These are phyloP conservation scores for Camelina sativa DNA, from an alignment of 345 rosid genomes.

Conservation along the genomic window DNA sequence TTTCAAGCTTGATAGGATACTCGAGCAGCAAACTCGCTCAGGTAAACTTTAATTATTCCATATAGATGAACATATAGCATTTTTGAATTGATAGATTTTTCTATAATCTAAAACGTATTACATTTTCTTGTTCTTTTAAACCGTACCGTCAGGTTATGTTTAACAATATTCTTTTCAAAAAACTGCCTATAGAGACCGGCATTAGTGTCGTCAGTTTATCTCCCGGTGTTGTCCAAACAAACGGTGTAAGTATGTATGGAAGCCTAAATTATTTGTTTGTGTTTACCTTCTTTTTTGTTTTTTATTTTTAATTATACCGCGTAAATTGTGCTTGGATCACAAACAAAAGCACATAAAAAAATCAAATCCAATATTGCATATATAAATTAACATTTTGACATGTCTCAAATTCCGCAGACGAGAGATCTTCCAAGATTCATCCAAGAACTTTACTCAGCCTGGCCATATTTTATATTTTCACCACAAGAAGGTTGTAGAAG, in stretches of 20 bases:
- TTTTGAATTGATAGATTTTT: neutral
- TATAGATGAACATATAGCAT: neutral
- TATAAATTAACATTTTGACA: slow-evolving; percentile 5
- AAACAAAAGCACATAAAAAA: too few species aligned
- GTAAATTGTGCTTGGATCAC: neutral
- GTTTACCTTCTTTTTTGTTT: neutral
- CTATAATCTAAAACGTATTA: neutral
- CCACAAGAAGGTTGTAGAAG: slow-evolving; percentile 87
- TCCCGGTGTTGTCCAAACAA: slow-evolving; percentile 83
- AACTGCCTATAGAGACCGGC: slow-evolving; percentile 76
- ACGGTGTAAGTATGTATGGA: slow-evolving; percentile 60
- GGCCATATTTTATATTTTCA: slow-evolving; percentile 76
- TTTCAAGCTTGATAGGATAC: slow-evolving; percentile 73
- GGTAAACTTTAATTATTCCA: slow-evolving; percentile 47
- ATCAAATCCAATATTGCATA: neutral
- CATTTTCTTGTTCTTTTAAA: neutral
- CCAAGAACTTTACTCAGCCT: slow-evolving; percentile 67
- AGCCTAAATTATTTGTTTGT: neutral
- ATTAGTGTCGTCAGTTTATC: slow-evolving; percentile 76
- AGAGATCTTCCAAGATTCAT: slow-evolving; percentile 75
- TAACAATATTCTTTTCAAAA: slow-evolving; percentile 72
- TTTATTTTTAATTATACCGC: too few species aligned
- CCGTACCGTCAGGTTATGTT: slow-evolving; percentile 70
- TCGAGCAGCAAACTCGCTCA: slow-evolving; percentile 85
- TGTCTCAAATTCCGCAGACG: slow-evolving; percentile 55